Evolutionary conservation across 108 stramenopile genomes (phyloP).

Genomic region (Epithemia pelagica): DNA sequence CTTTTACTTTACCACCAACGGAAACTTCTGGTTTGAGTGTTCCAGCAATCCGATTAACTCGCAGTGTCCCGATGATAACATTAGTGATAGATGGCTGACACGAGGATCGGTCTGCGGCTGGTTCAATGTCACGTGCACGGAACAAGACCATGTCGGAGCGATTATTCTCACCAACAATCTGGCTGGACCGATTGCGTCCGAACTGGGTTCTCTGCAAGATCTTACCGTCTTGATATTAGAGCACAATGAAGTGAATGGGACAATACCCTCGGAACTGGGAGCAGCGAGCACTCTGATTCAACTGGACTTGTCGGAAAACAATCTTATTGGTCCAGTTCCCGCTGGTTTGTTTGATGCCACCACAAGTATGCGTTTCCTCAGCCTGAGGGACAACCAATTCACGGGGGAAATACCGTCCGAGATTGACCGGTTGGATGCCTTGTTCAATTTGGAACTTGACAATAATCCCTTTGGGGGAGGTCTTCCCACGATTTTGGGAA

Average conservation of each 20-base stretch:
- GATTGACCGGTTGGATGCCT: not conserved
- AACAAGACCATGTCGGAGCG: constrained; percentile 1
- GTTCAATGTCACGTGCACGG: not conserved
- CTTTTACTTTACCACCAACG: constrained; percentile 36
- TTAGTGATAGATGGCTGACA: not conserved
- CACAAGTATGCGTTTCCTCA: not conserved
- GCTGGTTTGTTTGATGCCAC: constrained; percentile 14
- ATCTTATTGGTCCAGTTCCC: constrained; percentile 24
- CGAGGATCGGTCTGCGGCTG: not conserved
- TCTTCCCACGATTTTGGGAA: constrained; percentile 14
- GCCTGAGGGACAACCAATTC: constrained; percentile 3
- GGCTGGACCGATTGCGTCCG: constrained; percentile 53
- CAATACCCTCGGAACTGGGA: constrained; percentile 42
- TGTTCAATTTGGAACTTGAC: constrained; percentile 12
- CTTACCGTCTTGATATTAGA: constrained; percentile 47
- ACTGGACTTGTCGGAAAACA: constrained; percentile 25
- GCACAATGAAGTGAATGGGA: constrained; percentile 51
- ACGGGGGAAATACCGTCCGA: not conserved
- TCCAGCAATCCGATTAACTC: not conserved
- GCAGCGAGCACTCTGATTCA: constrained; percentile 21
- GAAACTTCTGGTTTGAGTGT: constrained; percentile 32
- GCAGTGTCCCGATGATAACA: not conserved
- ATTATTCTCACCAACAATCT: constrained; percentile 14
- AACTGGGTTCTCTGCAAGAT: constrained; percentile 32
- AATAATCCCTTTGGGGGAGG: constrained; percentile 10